Conservation (phyloP, 345 rosid species). For the Durio zibethinus region DNA sequence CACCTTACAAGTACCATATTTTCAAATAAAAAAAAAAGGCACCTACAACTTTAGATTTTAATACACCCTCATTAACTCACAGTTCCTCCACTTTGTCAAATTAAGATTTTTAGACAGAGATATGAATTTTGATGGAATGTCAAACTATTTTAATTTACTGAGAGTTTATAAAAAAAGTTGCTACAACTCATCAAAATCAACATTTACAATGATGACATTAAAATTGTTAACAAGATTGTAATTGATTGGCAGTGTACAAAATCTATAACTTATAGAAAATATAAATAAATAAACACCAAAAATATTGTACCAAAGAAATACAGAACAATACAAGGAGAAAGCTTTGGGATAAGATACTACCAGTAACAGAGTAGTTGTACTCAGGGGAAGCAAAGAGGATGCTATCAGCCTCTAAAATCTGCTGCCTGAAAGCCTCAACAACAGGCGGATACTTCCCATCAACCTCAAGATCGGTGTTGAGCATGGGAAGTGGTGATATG, state of each 20-base stretch:
- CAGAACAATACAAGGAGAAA: background rate
- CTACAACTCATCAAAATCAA: background rate
- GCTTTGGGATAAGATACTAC: conserved; percentile 1
- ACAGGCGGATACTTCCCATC: conserved; percentile 11
- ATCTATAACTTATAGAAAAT: background rate
- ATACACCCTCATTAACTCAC: background rate
- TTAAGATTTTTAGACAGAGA: background rate
- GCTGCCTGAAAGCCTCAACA: conserved; percentile 15
- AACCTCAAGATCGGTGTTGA: conserved; percentile 45
- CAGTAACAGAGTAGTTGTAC: conserved; percentile 13
- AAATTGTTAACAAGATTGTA: background rate
- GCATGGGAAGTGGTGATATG: conserved; percentile 58
- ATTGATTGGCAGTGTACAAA: background rate
- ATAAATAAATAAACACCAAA: background rate
- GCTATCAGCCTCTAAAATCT: background rate
- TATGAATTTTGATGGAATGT: background rate
- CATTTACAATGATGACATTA: background rate
- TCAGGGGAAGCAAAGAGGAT: conserved; percentile 5
- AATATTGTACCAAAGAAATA: background rate
- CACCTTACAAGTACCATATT: background rate
- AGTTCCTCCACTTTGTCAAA: background rate
- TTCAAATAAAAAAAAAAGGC: background rate
- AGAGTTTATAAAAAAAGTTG: background rate
- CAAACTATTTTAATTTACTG: background rate
- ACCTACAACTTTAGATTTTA: background rate